Percentiles rank a stretch among this genome's conserved stretches.
phyloP scores from a whole-genome alignment of 2,329 filamentous ascomycete species.

The Chaetomiaceae sp. region DNA sequence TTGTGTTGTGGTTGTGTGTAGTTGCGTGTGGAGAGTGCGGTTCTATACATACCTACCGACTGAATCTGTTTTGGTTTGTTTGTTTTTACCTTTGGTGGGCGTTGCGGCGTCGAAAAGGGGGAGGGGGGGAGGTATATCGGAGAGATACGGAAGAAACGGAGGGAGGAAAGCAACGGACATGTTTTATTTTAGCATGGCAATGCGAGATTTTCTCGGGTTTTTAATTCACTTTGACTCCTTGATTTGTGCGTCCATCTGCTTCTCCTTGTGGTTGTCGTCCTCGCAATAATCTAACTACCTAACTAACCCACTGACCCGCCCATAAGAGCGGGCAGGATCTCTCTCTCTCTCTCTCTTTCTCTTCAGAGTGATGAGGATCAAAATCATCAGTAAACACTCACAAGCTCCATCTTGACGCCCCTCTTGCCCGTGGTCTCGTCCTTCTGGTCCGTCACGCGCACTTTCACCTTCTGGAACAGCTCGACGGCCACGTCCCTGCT shows the following conservation, averaged over 20 bases:
- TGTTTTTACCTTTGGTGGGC: not conserved
- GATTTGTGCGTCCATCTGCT: not conserved
- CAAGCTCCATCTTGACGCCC: conserved; percentile 72
- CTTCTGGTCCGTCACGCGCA: conserved; percentile 86
- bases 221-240: not conserved
- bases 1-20: too few relatives aligned
- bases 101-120: conserved; percentile 18
- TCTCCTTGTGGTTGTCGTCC: too few relatives aligned
- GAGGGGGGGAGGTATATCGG: not conserved
- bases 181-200: not conserved
- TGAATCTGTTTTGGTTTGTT: too few relatives aligned
- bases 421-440: conserved; percentile 96
- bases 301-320: too few relatives aligned
- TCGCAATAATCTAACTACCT: not conserved
- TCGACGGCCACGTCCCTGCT: conserved; percentile 60
- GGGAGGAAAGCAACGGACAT: not conserved
- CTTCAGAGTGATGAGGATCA: too few relatives aligned
- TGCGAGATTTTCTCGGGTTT: too few relatives aligned
- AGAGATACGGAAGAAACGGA: not conserved
- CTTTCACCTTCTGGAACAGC: conserved; percentile 86
- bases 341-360: too few relatives aligned
- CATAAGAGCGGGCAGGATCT: too few relatives aligned
- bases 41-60: too few relatives aligned
- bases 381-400: conserved; percentile 30
- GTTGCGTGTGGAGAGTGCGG: too few relatives aligned